phyloP scores from a whole-genome alignment of 768 basidiomycete genomes.

The Baorangia bicolor region DNA sequence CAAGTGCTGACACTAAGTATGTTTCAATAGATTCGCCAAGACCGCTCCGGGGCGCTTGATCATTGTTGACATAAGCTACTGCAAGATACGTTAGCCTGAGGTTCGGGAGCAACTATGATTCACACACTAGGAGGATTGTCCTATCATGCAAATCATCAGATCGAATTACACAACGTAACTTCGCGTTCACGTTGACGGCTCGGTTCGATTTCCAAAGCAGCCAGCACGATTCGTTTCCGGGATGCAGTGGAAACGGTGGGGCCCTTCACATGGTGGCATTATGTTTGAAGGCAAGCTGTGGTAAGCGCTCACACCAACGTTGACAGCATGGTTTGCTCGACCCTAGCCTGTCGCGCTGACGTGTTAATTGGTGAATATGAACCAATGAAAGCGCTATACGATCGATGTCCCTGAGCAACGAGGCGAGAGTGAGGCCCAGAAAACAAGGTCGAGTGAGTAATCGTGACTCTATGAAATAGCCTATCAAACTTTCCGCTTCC shows the following conservation, averaged over 20 bases:
- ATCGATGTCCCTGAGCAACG: slow-evolving; percentile 2
- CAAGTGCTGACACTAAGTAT: background rate
- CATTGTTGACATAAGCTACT: background rate
- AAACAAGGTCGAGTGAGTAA: background rate
- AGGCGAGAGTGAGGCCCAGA: background rate
- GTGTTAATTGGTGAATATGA: background rate
- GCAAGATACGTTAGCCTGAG: background rate
- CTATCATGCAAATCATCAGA: slow-evolving; percentile 4
- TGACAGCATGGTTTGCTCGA: background rate
- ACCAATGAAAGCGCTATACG: background rate
- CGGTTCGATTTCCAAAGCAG: slow-evolving; percentile 3
- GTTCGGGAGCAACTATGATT: background rate
- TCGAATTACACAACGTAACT: background rate
- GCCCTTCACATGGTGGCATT: background rate
- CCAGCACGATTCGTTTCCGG: slow-evolving; percentile 5
- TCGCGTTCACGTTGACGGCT: background rate
- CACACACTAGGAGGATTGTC: background rate
- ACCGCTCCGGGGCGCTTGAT: background rate
- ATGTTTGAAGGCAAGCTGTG: slow-evolving; percentile 1
- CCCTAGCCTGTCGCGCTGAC: background rate
- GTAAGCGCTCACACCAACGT: slow-evolving; percentile 13
- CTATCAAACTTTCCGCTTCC: too few species aligned
- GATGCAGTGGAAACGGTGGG: background rate
- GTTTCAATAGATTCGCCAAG: background rate
- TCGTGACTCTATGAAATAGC: background rate